A percentile compares a stretch with the other conserved stretches of the same genome.
These are phyloP conservation scores for Kodamaea laetipori DNA, from an alignment of 805 yeast species.

Conservation along the genomic window DNA sequence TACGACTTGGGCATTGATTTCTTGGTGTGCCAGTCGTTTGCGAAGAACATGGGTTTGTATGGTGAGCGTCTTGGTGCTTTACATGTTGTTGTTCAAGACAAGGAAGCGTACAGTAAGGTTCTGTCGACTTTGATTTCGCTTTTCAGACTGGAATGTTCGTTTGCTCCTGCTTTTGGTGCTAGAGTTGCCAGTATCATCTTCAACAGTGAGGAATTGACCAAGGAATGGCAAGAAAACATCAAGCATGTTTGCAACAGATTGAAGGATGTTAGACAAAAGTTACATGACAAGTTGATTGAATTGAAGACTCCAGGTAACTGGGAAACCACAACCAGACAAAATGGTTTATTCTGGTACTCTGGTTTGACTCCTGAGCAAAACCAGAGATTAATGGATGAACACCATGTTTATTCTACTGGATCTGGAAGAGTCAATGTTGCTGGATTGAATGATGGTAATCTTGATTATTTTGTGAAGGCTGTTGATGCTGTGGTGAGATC, in stretches of 20 bases:
- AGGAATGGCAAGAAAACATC: slow-evolving; percentile 41
- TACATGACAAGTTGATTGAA: slow-evolving; percentile 31
- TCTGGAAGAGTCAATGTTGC: slow-evolving; percentile 49
- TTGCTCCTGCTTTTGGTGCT: slow-evolving; percentile 51
- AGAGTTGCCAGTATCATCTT: slow-evolving; percentile 33
- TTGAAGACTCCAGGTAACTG: slow-evolving; percentile 48
- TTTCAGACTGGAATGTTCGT: slow-evolving; percentile 45
- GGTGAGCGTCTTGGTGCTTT: slow-evolving; percentile 43
- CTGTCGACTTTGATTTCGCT: slow-evolving; percentile 31
- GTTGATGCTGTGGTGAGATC: slow-evolving; percentile 40
- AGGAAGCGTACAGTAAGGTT: slow-evolving; percentile 18
- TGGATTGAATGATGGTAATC: slow-evolving; percentile 42
- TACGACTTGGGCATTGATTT: slow-evolving; percentile 28
- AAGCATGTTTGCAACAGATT: slow-evolving; percentile 32
- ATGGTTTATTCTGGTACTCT: slow-evolving; percentile 48
- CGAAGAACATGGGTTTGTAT: slow-evolving; percentile 46
- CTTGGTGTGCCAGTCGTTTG: slow-evolving; percentile 39
- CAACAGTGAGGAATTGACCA: slow-evolving; percentile 6
- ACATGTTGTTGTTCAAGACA: slow-evolving; percentile 33
- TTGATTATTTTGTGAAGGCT: slow-evolving; percentile 39
- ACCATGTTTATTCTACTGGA: slow-evolving; percentile 41
- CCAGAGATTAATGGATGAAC: slow-evolving; percentile 31
- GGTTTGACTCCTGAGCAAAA: slow-evolving; percentile 41
- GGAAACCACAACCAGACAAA: slow-evolving; percentile 37
- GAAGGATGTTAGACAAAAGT: slow-evolving; percentile 30